Evolutionary conservation across 1,139 yeast genomes (phyloP).

Genomic region (Kluyveromyces sp.): DNA sequence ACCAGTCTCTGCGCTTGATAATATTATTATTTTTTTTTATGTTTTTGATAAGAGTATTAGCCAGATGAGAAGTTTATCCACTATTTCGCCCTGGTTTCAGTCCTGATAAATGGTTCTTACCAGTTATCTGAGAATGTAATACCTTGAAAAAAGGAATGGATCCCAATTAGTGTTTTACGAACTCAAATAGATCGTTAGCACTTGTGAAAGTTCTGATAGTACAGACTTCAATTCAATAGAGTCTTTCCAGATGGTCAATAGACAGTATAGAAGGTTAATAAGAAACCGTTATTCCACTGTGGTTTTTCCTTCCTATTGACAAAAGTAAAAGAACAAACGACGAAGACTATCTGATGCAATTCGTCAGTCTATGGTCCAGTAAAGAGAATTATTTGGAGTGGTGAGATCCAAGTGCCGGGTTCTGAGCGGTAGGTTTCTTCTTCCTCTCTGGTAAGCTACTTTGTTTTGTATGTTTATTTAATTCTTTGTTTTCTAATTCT

Average conservation of each 20-base stretch:
- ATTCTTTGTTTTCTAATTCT: neutral
- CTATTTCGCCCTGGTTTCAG: too few relatives aligned
- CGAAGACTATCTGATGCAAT: neutral
- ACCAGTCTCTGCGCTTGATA: too few relatives aligned
- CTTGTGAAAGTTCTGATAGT: neutral
- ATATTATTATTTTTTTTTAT: too few relatives aligned
- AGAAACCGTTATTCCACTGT: neutral
- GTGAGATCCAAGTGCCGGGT: conserved; percentile 3
- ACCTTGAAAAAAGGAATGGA: too few relatives aligned
- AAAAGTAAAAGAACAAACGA: neutral
- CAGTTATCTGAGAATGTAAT: too few relatives aligned
- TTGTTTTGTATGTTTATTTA: neutral
- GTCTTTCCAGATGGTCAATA: neutral
- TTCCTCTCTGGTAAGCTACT: neutral
- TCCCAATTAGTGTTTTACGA: too few relatives aligned
- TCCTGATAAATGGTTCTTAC: too few relatives aligned
- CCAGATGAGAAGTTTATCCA: too few relatives aligned
- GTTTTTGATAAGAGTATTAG: too few relatives aligned
- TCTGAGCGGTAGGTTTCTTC: neutral
- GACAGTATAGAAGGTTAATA: neutral
- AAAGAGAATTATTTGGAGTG: conserved; percentile 3
- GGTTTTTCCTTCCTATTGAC: neutral
- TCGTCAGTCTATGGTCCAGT: neutral
- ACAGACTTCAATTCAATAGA: neutral
- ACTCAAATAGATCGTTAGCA: too few relatives aligned